Base-by-base conservation (phyloP, 805 yeast species). In the Starmerella bombicola region DNA sequence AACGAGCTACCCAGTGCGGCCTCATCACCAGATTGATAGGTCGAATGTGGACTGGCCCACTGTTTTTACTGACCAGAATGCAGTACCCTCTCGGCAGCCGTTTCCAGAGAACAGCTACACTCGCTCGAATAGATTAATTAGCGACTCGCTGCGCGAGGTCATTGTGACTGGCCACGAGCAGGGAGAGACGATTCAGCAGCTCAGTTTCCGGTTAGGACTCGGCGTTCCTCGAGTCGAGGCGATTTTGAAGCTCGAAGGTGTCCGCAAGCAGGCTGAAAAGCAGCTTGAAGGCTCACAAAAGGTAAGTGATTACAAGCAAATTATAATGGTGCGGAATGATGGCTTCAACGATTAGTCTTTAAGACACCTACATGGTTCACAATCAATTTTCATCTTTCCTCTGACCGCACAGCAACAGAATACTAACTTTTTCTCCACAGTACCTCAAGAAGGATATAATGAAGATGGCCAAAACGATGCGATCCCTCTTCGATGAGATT, bases 141-240 rank as follows among this genome's bases (percentile, higher is more conserved):
- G 80, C 21, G 65, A 69, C 24, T 69, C 69, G 35, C 68, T 81
- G 58, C 80, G 79, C 57, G 58, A 61, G 21, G 65, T 70, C 32
- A 78, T 91, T 23, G 69, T 73, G 42, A 63, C 68, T 34, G 84
- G 75, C 38, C 65, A 73, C 40, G 64, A 58, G 15, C 67, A 64
- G 31, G 70, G 73, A 23, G 72, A 74, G 33, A 69, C 79, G 32
- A 62, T 77, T 18, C 88, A 81, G 57, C 78, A 76, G 49, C 76
- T 82, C 34, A 86, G 95, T 9, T 73, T 78, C 48, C 73, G 73
- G 55, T 78, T 76, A 55, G 88, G 93, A 3, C 66, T 88, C 49
- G 80, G 83, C 56, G 73, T 85, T 46, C 81, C 85, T 39, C 74
- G 97, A 59, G 68, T 91, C 17, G 95, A 86, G 56, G 97, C 96